phyloP scores from a whole-genome alignment of 441 rosid species.

The Populus hybrid region DNA sequence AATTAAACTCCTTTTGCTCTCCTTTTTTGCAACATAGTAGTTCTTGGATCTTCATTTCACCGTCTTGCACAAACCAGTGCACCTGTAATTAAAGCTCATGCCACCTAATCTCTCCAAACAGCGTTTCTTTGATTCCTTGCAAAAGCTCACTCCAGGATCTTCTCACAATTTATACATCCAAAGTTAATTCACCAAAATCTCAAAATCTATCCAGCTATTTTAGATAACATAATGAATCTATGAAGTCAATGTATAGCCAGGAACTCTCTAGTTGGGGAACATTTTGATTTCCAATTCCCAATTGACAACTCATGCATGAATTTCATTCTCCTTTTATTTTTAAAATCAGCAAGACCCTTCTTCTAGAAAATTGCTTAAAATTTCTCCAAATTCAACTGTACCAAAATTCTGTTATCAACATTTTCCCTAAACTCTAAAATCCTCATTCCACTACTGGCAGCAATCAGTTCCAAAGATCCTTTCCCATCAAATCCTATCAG shows the following conservation, averaged over 20 bases:
- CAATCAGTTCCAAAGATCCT: not conserved
- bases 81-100: not conserved
- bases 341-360: not conserved
- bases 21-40: not conserved
- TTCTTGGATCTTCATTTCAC: not conserved
- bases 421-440: not conserved
- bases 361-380: not conserved
- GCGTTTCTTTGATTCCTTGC: not conserved
- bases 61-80: not conserved
- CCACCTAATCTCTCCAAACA: not conserved
- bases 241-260: not conserved
- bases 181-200: not conserved
- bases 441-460: not conserved
- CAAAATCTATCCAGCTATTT: not conserved
- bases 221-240: not conserved
- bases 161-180: not conserved
- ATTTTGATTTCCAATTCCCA: not conserved
- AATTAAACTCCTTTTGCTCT: not conserved
- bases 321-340: not conserved
- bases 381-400: conserved; percentile 6
- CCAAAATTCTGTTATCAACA: not conserved
- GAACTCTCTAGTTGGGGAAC: not conserved
- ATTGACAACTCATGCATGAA: not conserved
- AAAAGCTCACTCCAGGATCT: not conserved
- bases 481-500: not conserved